phyloP scores from a whole-genome alignment of 1,139 yeast species.

The Tardiomyces blankii region DNA sequence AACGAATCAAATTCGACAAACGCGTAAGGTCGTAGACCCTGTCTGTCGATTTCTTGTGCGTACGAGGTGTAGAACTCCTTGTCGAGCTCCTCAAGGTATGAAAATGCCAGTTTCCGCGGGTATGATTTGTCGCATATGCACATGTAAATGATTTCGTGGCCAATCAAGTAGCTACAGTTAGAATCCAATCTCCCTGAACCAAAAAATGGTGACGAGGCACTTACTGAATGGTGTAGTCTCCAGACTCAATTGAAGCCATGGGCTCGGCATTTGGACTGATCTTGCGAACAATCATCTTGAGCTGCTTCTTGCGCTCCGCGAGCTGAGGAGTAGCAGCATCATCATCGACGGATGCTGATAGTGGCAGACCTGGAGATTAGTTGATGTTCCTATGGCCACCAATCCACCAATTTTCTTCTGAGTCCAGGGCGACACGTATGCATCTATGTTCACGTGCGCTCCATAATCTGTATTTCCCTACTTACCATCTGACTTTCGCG shows the following conservation, averaged over 20 bases:
- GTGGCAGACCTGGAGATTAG: conserved; percentile 50
- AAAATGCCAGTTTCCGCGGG: conserved; percentile 82
- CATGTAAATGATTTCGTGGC: conserved; percentile 57
- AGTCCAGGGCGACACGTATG: too few relatives aligned
- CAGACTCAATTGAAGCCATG: conserved; percentile 78
- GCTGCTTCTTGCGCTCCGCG: conserved; percentile 71
- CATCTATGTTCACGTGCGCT: not conserved
- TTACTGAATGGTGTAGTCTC: conserved; percentile 54
- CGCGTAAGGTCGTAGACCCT: conserved; percentile 73
- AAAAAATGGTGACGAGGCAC: not conserved
- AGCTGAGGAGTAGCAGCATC: conserved; percentile 40
- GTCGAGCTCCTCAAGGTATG: conserved; percentile 72
- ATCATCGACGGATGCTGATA: conserved; percentile 90
- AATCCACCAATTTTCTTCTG: too few relatives aligned
- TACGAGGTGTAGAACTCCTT: conserved; percentile 75
- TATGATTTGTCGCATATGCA: conserved; percentile 68
- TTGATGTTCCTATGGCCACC: too few relatives aligned
- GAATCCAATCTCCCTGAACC: conserved; percentile 5
- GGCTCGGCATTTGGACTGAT: conserved; percentile 75
- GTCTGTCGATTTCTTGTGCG: conserved; percentile 55
- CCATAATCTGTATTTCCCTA: not conserved
- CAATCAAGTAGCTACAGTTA: conserved; percentile 38
- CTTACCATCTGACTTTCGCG: conserved; percentile 9
- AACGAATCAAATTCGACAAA: conserved; percentile 78
- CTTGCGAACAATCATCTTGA: conserved; percentile 65